Base-by-base conservation (phyloP, 768 basidiomycete species). In the Boletus barrowsii region DNA sequence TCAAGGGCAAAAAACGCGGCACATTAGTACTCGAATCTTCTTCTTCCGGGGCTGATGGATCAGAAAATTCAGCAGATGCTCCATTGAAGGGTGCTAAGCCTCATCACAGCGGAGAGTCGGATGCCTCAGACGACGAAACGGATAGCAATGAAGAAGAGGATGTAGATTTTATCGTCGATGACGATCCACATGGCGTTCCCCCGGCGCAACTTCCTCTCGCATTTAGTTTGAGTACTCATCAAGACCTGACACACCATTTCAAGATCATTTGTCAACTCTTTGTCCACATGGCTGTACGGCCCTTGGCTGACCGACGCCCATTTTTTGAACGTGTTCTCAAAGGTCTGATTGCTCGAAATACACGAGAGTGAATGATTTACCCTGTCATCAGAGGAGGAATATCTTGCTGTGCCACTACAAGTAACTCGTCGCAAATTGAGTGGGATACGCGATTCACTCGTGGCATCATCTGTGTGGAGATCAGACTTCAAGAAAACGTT, bases 231-330 rank as follows among this genome's bases (percentile, higher is more conserved):
- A 80, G 80, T 51, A 77, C 84, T 2, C 86, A 88, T 65, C 84
- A 92, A 65, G 87, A 90, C 61, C 75, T 88, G 18, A 73, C 80
- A 14, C 81, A 87, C 57, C 88, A 93, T 57, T 92, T 93, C 80
- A 93, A 93, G 72, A 85, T 88, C 37, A 78, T 93, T 42, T 93
- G 90, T 60, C 93, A 96, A 64, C 80, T 93, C 29, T 89, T 93
- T 58, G 88, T 93, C 13, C 85, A 93, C 60, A 73, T 95, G 40
- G 87, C 88, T 36, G 83, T 90, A 30, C 81, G 75, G 32, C 76
- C 81, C 6, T 67, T 75, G 17, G 69, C 67, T 4, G 75, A 83
- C 43, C 76, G 90, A 18, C 74, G 72, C 44, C 61, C 70, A 7
- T 86, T 83, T 61, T 82, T 88, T 80, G 66, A 79, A 56, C 76